Evolutionary conservation across 352 stramenopile genomes (phyloP).

Genomic region (Globisporangium canariense): DNA sequence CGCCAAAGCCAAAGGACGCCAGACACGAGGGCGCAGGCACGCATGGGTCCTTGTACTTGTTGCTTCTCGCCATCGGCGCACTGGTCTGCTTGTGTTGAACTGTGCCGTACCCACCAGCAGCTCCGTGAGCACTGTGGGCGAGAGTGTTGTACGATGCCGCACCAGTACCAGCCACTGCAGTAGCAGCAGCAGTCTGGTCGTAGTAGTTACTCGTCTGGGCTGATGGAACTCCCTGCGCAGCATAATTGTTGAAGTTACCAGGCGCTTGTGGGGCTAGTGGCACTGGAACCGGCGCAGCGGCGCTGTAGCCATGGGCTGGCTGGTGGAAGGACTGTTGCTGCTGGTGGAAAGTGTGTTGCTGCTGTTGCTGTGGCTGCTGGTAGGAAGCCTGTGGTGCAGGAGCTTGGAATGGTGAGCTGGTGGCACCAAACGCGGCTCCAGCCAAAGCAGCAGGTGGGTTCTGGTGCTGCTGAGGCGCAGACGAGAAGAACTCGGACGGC

Average conservation of each 20-base stretch:
- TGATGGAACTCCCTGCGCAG: background rate
- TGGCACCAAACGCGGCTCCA: background rate
- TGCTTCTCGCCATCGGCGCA: conserved; percentile 38
- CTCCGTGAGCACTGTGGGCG: conserved; percentile 15
- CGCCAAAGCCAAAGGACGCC: conserved; percentile 82
- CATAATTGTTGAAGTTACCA: conserved; percentile 2
- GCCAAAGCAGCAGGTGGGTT: background rate
- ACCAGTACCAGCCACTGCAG: background rate
- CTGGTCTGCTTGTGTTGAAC: conserved; percentile 7
- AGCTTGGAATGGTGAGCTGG: conserved; percentile 2
- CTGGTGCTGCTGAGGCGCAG: conserved; percentile 21
- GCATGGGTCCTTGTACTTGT: conserved; percentile 83
- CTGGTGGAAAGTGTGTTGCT: background rate
- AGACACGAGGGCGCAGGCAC: conserved; percentile 71
- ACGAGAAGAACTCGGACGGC: conserved; percentile 41
- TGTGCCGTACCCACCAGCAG: conserved; percentile 1
- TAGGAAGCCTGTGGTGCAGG: conserved; percentile 1
- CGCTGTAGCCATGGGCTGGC: conserved; percentile 1
- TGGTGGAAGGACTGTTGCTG: conserved; percentile 15
- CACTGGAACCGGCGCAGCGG: background rate
- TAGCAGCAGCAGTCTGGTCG: background rate
- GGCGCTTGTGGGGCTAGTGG: background rate
- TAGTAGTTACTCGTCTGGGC: background rate
- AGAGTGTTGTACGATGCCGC: background rate
- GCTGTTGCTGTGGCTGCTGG: background rate